Evolutionary conservation across 371 early-diverging fungal genomes (phyloP).

Genomic region (Lichtheimia ramosa): DNA sequence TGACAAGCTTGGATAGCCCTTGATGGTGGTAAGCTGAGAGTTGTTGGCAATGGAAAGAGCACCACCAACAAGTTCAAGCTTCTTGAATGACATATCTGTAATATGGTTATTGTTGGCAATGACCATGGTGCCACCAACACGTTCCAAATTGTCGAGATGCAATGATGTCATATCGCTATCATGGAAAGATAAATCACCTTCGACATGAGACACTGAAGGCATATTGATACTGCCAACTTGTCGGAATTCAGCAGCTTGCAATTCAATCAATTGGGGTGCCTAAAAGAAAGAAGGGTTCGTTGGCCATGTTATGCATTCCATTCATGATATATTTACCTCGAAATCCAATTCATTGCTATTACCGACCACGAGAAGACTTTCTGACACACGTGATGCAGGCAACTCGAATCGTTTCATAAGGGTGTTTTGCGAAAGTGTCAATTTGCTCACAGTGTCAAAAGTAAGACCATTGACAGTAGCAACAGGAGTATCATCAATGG

Average conservation of each 20-base stretch:
- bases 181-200: conserved; percentile 50
- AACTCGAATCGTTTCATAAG: conserved; percentile 53
- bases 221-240: conserved; percentile 39
- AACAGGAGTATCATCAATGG: conserved; percentile 49
- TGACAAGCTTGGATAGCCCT: conserved; percentile 48
- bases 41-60: conserved; percentile 64
- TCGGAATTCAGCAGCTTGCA: conserved; percentile 40
- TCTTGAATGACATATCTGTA: conserved; percentile 47
- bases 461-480: conserved; percentile 43
- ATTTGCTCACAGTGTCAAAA: conserved; percentile 26
- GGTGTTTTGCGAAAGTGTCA: conserved; percentile 51
- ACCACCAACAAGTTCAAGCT: conserved; percentile 47
- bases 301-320: too few relatives aligned
- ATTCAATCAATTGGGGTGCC: conserved; percentile 31
- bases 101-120: conserved; percentile 54
- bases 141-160: conserved; percentile 32
- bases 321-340: conserved; percentile 15
- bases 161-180: conserved; percentile 46
- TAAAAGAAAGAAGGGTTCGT: conserved; percentile 10
- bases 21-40: conserved; percentile 40
- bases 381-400: conserved; percentile 33
- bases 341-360: conserved; percentile 37
- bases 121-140: conserved; percentile 52
- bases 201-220: conserved; percentile 31
- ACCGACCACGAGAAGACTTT: conserved; percentile 41